Percentiles rank a stretch among this genome's conserved stretches.
Conservation (phyloP, 352 stramenopile species). For the Phytophthora quininea region DNA sequence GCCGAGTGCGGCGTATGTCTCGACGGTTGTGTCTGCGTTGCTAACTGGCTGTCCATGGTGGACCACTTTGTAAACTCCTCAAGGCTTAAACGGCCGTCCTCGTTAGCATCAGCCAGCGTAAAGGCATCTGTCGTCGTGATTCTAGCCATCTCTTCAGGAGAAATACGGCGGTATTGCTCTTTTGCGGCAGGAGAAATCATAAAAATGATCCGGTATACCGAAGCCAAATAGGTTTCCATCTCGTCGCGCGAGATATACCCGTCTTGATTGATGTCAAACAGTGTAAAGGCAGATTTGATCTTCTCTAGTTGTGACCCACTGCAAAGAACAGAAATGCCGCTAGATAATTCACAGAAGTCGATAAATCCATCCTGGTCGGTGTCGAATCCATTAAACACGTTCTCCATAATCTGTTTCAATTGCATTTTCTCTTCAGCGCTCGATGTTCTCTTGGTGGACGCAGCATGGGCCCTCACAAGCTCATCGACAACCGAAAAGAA, state of each 20-base stretch:
- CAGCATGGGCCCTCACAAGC: conserved; percentile 48
- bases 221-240: conserved; percentile 88
- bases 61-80: conserved; percentile 90
- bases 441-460: conserved; percentile 27
- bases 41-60: conserved; percentile 33
- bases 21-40: conserved; percentile 22
- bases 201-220: conserved; percentile 86
- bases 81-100: conserved; percentile 75
- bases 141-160: conserved; percentile 69
- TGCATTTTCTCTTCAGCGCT: conserved; percentile 39
- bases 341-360: conserved; percentile 87
- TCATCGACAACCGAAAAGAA: conserved; percentile 80
- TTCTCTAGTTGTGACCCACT: conserved; percentile 83
- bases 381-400: conserved; percentile 83
- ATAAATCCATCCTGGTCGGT: conserved; percentile 76
- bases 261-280: conserved; percentile 91
- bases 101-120: conserved; percentile 56
- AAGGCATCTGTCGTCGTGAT: conserved; percentile 82
- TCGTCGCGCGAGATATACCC: conserved; percentile 82
- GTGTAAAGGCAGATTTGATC: conserved; percentile 76
- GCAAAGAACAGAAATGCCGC: conserved; percentile 84
- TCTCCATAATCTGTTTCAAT: conserved; percentile 60
- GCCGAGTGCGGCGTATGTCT: conserved; percentile 7
- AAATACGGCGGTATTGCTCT: conserved; percentile 54
- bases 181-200: conserved; percentile 57